These are phyloP conservation scores for Hypholoma fasciculare DNA, from an alignment of 768 basidiomycete genomes.

Conservation along the genomic window DNA sequence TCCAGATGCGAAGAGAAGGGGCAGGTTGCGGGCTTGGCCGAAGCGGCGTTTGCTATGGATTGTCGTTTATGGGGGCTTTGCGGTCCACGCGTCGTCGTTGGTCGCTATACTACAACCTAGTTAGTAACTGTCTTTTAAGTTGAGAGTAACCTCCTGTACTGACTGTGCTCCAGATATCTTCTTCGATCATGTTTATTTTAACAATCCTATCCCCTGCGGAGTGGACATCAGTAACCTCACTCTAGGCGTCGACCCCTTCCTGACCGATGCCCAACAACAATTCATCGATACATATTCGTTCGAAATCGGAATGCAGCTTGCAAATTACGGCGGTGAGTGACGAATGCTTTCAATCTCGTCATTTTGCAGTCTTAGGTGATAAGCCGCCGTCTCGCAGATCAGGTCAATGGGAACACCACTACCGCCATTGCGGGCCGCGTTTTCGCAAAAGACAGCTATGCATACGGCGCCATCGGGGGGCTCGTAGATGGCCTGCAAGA, in stretches of 20 bases:
- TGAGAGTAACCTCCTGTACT: not conserved
- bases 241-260: not conserved
- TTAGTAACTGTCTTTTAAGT: not conserved
- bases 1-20: not conserved
- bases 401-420: slow-evolving; percentile 3
- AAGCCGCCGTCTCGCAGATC: not conserved
- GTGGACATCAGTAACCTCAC: not conserved
- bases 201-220: slow-evolving; percentile 2
- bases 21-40: not conserved
- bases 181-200: not conserved
- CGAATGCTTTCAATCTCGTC: not conserved
- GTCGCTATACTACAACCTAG: slow-evolving; percentile 9
- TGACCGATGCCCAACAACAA: not conserved
- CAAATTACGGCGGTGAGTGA: slow-evolving; percentile 5
- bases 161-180: not conserved
- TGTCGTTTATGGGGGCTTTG: not conserved
- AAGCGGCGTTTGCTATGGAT: not conserved
- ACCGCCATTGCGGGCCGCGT: not conserved
- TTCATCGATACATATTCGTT: slow-evolving; percentile 1
- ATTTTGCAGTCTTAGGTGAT: not conserved
- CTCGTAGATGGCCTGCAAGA: slow-evolving; percentile 6
- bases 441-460: slow-evolving; percentile 7
- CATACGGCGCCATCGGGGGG: slow-evolving; percentile 5
- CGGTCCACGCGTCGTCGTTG: slow-evolving; percentile 5
- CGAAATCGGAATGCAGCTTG: not conserved